These are phyloP conservation scores for Heimioporus sp. DNA, from an alignment of 768 basidiomycete genomes.

Conservation along the genomic window DNA sequence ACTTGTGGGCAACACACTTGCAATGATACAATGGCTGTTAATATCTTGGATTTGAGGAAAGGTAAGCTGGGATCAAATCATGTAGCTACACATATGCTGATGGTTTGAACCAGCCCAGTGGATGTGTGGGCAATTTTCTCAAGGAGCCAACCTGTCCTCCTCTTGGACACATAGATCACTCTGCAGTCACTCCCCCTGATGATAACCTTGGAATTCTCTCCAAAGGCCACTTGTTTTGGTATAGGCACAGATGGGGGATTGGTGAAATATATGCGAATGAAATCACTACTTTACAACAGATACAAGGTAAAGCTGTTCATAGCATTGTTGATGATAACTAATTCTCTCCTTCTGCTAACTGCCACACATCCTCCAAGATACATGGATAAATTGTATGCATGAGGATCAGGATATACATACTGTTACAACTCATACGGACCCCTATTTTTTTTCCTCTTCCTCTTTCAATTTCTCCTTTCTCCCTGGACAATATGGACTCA, in stretches of 20 bases:
- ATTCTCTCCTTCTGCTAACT: not conserved
- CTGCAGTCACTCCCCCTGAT: slow-evolving; percentile 7
- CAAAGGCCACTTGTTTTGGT: slow-evolving; percentile 9
- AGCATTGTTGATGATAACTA: slow-evolving; percentile 6
- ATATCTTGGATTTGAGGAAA: not conserved
- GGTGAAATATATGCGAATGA: not conserved
- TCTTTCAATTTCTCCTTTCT: no score
- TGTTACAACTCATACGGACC: no score
- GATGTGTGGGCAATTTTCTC: not conserved
- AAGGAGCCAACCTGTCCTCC: not conserved
- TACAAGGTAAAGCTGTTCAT: slow-evolving; percentile 8
- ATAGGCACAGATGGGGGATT: not conserved
- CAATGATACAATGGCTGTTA: not conserved
- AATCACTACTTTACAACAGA: not conserved
- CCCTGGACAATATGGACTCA: no score
- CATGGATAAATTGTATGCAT: not conserved
- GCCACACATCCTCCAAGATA: slow-evolving; percentile 4
- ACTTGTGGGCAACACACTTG: not conserved
- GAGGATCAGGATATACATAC: not conserved
- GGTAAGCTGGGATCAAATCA: not conserved
- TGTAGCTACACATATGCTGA: not conserved
- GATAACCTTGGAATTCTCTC: slow-evolving; percentile 3
- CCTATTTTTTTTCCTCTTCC: no score
- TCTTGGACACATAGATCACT: slow-evolving; percentile 3
- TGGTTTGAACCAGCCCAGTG: not conserved